Evolutionary conservation across 139 green algal genomes (phyloP).

Genomic region (Chlamydomonas schloesseri): DNA sequence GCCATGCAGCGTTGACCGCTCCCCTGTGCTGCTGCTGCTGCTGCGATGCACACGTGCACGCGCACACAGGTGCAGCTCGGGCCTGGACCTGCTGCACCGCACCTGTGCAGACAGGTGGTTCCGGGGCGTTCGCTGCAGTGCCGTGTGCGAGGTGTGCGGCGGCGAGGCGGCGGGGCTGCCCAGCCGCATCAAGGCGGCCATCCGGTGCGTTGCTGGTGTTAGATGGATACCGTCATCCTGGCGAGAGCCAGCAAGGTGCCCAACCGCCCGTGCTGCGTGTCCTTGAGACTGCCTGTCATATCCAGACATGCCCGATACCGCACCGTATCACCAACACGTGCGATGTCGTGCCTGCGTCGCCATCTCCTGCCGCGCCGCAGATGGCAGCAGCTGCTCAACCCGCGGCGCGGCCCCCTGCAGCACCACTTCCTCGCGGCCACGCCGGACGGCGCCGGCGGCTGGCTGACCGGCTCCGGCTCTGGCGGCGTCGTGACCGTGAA

Average conservation of each 20-base stretch:
- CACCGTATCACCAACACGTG: not conserved
- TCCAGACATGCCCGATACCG: no score
- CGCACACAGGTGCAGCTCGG: conserved; percentile 18
- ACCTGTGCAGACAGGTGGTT: conserved; percentile 44
- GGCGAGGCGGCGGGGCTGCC: conserved; percentile 14
- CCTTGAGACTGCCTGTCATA: no score
- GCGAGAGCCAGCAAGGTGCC: not conserved
- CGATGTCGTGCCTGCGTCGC: not conserved
- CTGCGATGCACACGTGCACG: not conserved
- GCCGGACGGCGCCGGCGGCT: no score
- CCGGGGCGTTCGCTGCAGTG: conserved; percentile 18
- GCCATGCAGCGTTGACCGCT: no score
- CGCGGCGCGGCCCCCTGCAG: not conserved
- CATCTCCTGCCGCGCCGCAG: not conserved
- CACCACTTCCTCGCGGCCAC: no score
- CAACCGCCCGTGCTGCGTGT: no score
- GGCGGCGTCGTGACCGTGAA: not conserved
- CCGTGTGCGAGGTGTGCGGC: conserved; percentile 43
- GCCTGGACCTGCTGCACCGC: conserved; percentile 36
- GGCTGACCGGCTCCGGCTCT: no score
- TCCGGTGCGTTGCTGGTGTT: no score
- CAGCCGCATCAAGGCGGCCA: conserved; percentile 8
- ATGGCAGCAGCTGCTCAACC: conserved; percentile 36
- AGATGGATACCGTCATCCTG: not conserved
- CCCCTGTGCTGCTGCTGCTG: no score